phyloP scores from a whole-genome alignment of 306 rosid species.

The Castanea mollissima region DNA sequence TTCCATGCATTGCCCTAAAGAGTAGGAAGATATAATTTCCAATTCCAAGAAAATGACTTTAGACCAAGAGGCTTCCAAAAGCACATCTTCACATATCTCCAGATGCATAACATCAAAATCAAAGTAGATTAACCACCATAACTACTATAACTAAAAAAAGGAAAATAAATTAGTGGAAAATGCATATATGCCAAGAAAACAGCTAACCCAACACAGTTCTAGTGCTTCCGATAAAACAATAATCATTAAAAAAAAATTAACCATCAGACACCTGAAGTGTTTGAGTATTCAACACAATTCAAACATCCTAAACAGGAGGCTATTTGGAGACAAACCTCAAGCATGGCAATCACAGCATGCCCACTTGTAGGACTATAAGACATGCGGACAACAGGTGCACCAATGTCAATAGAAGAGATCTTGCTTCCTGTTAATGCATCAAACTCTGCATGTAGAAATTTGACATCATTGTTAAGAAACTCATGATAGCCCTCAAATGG shows the following conservation, averaged over 20 bases:
- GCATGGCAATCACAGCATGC: slow-evolving; percentile 83
- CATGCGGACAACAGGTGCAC: slow-evolving; percentile 92
- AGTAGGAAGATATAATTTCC: not conserved
- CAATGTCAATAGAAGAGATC: slow-evolving; percentile 83
- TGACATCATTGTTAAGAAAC: slow-evolving; percentile 8
- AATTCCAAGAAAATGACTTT: not conserved
- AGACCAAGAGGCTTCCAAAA: not conserved
- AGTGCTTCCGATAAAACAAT: not conserved
- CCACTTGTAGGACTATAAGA: slow-evolving; percentile 85
- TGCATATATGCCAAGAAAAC: not conserved
- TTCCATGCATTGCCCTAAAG: not conserved
- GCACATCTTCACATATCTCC: not conserved
- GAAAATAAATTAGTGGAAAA: not conserved
- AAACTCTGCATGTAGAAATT: slow-evolving; percentile 53
- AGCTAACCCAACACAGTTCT: not conserved
- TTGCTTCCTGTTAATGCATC: slow-evolving; percentile 96
- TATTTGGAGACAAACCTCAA: slow-evolving; percentile 55
- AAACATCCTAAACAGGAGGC: slow-evolving; percentile 16
- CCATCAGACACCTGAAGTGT: not conserved
- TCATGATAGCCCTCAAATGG: slow-evolving; percentile 7
- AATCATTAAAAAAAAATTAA: not conserved
- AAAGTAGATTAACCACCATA: not conserved
- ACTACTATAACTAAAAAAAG: not conserved
- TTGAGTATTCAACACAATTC: not conserved
- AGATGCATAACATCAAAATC: not conserved